Percentiles rank a stretch among this genome's conserved stretches.
These are phyloP conservation scores for Domatiomyces globalis DNA, from an alignment of 2,329 filamentous ascomycete genomes.

Conservation along the genomic window DNA sequence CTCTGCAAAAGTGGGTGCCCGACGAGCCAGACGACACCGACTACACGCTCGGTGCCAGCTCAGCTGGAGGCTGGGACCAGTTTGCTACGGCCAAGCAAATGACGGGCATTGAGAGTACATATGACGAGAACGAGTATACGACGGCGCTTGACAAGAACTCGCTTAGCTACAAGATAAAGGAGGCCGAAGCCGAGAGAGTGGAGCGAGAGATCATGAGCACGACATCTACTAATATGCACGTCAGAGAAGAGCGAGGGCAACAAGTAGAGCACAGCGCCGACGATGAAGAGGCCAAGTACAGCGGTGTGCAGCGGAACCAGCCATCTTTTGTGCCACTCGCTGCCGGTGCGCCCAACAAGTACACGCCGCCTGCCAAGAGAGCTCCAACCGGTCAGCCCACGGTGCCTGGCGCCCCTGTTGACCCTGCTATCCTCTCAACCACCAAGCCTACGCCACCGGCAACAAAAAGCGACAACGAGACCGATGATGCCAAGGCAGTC, in stretches of 20 bases:
- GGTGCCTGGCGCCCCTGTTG: slow-evolving; percentile 61
- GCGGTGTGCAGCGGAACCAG: slow-evolving; percentile 61
- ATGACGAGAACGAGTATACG: slow-evolving; percentile 90
- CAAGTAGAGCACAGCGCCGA: slow-evolving; percentile 49
- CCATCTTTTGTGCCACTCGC: slow-evolving; percentile 47
- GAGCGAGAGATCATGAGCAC: slow-evolving; percentile 80
- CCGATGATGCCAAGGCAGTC: slow-evolving; percentile 1
- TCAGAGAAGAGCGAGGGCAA: slow-evolving; percentile 77
- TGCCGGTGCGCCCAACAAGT: slow-evolving; percentile 52
- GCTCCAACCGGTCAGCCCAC: slow-evolving; percentile 61
- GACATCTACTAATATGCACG: slow-evolving; percentile 59
- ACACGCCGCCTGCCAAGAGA: slow-evolving; percentile 78
- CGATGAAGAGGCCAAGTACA: slow-evolving; percentile 95
- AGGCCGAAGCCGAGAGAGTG: slow-evolving; percentile 66
- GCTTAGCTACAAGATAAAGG: slow-evolving; percentile 63
- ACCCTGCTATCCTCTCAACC: slow-evolving; percentile 85
- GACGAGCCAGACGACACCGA: slow-evolving; percentile 49
- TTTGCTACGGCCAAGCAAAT: slow-evolving; percentile 79
- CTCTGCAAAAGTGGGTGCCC: slow-evolving; percentile 70
- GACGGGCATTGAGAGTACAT: slow-evolving; percentile 79
- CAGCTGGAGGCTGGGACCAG: slow-evolving; percentile 63
- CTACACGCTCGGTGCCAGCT: slow-evolving; percentile 54
- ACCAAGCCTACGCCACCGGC: slow-evolving; percentile 46
- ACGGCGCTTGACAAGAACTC: slow-evolving; percentile 75
- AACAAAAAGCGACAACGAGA: slow-evolving; percentile 28